A percentile compares a stretch with the other conserved stretches of the same genome.
phyloP scores from a whole-genome alignment of 345 rosid genomes.

The Populus euphratica region DNA sequence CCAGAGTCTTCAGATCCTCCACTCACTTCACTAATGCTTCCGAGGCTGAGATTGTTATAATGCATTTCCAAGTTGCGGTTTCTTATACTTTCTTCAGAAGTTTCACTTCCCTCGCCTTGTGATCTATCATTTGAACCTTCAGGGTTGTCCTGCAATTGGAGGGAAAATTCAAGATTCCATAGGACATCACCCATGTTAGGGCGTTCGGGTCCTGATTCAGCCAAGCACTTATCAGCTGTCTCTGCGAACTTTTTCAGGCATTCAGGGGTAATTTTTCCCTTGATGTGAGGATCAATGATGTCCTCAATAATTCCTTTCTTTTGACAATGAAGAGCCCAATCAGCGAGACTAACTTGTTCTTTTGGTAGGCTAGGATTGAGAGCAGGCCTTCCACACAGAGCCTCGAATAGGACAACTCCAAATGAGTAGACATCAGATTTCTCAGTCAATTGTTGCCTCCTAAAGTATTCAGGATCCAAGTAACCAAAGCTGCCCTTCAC shows the following conservation, averaged over 20 bases:
- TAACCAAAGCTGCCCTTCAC: slow-evolving; percentile 94
- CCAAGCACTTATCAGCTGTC: slow-evolving; percentile 63
- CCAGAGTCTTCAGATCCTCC: slow-evolving; percentile 28
- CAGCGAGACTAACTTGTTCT: slow-evolving; percentile 83
- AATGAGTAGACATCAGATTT: slow-evolving; percentile 89
- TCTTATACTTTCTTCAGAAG: slow-evolving; percentile 14
- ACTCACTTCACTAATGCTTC: slow-evolving; percentile 32
- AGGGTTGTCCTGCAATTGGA: slow-evolving; percentile 51
- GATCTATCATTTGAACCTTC: slow-evolving; percentile 27
- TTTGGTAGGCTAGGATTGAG: slow-evolving; percentile 61
- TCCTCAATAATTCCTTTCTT: slow-evolving; percentile 51
- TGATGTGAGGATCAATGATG: slow-evolving; percentile 56
- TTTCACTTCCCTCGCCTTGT: slow-evolving; percentile 3
- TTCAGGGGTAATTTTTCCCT: slow-evolving; percentile 46
- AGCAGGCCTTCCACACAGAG: slow-evolving; percentile 68
- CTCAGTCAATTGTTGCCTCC: slow-evolving; percentile 76
- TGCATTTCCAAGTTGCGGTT: slow-evolving; percentile 6
- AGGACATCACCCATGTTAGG: slow-evolving; percentile 83
- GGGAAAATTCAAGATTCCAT: slow-evolving; percentile 72
- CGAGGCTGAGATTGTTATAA: slow-evolving; percentile 19
- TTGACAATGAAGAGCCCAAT: slow-evolving; percentile 67
- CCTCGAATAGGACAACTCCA: slow-evolving; percentile 83
- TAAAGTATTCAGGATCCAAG: slow-evolving; percentile 81
- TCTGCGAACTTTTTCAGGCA: slow-evolving; percentile 65
- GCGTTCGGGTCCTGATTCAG: slow-evolving; percentile 57